phyloP scores from a whole-genome alignment of 73 alveolate species.

The Urostyla sp. region DNA sequence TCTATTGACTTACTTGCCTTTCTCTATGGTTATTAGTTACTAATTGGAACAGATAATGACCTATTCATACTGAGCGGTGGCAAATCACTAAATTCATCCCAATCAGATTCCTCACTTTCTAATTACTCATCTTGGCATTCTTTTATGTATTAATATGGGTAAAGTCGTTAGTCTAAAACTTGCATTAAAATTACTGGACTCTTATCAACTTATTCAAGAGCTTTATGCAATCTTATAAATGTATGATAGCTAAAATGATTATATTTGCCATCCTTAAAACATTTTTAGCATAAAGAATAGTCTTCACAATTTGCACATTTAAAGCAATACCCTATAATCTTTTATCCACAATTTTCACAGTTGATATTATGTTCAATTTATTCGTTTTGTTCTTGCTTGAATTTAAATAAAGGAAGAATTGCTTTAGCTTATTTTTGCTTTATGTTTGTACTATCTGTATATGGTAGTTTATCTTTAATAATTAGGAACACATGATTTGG shows the following conservation, averaged over 20 bases:
- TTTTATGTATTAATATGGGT: slow-evolving; percentile 17
- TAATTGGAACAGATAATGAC: slow-evolving; percentile 30
- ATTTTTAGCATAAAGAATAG: slow-evolving; percentile 22
- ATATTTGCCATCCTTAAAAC: neutral
- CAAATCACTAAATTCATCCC: slow-evolving; percentile 40
- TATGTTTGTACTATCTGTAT: neutral
- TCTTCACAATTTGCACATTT: slow-evolving; percentile 62
- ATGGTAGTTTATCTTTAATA: slow-evolving; percentile 29
- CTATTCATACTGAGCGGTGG: slow-evolving; percentile 34
- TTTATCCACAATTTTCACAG: slow-evolving; percentile 57
- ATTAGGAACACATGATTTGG: slow-evolving; percentile 57
- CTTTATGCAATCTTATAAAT: slow-evolving; percentile 4
- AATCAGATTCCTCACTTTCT: slow-evolving; percentile 20
- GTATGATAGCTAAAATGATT: slow-evolving; percentile 32
- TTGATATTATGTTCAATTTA: neutral
- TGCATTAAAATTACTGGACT: slow-evolving; percentile 20
- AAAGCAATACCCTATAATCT: slow-evolving; percentile 36
- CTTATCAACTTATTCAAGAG: neutral
- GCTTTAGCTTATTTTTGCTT: neutral
- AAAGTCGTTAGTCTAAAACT: slow-evolving; percentile 38
- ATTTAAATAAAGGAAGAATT: neutral
- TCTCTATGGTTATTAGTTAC: neutral
- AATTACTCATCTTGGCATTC: neutral
- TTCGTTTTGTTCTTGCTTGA: neutral
- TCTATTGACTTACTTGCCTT: slow-evolving; percentile 5